Conservation (phyloP, 768 basidiomycete genomes). For the Asterophora lycoperdoides region DNA sequence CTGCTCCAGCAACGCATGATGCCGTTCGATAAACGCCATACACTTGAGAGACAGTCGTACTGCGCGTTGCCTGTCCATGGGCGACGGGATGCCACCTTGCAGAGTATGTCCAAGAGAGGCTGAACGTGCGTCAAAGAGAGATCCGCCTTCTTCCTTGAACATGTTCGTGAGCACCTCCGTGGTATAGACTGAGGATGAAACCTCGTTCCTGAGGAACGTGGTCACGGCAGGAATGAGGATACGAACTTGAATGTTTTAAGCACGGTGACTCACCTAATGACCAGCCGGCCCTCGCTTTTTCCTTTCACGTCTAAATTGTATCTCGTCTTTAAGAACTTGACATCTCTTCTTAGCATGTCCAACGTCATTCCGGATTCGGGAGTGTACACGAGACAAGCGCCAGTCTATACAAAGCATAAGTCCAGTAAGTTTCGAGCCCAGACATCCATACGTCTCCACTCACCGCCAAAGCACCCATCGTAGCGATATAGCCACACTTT, state of each 20-base stretch:
- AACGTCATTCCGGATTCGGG: slow-evolving; percentile 89
- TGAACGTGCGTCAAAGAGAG: slow-evolving; percentile 88
- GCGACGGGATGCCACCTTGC: slow-evolving; percentile 94
- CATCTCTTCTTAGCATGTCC: slow-evolving; percentile 76
- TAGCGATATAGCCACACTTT: slow-evolving; percentile 91
- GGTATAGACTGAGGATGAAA: slow-evolving; percentile 82
- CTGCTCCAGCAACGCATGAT: slow-evolving; percentile 54
- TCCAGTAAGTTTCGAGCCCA: slow-evolving; percentile 1
- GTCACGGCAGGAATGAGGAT: slow-evolving; percentile 2
- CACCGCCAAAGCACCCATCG: slow-evolving; percentile 93
- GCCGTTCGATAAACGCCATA: slow-evolving; percentile 89
- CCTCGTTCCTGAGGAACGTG: slow-evolving; percentile 65
- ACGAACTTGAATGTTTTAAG: background rate
- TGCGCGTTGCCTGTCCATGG: slow-evolving; percentile 88
- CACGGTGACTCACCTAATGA: slow-evolving; percentile 65
- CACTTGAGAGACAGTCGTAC: slow-evolving; percentile 86
- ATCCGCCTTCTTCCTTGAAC: slow-evolving; percentile 90
- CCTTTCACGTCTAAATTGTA: slow-evolving; percentile 86
- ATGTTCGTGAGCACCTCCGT: slow-evolving; percentile 92
- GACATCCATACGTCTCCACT: slow-evolving; percentile 27
- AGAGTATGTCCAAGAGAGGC: slow-evolving; percentile 97
- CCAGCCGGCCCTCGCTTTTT: slow-evolving; percentile 87
- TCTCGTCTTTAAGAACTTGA: slow-evolving; percentile 81
- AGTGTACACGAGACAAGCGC: slow-evolving; percentile 90
- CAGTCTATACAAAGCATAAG: slow-evolving; percentile 48